A percentile compares a stretch with the other conserved stretches of the same genome.
Evolutionary conservation across 257 asterid genomes (phyloP).

Genomic region (Orobanche coerulescens): DNA sequence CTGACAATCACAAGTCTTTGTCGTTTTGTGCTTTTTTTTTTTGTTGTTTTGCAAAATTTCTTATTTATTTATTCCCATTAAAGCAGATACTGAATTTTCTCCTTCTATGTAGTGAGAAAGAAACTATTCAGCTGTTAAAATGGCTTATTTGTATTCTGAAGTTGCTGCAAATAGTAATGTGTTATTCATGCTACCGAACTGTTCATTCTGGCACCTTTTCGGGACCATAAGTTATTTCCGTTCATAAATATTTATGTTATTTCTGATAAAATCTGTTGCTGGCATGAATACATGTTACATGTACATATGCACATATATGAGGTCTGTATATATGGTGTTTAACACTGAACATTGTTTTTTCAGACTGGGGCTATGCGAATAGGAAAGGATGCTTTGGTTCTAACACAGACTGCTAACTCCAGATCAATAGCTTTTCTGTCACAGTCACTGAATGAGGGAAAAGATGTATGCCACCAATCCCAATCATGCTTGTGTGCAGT

Average conservation of each 20-base stretch:
- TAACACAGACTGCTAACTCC: slow-evolving; percentile 60
- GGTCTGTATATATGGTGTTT: not conserved
- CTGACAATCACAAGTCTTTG: not conserved
- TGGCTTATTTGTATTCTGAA: not conserved
- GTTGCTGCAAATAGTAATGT: slow-evolving; percentile 6
- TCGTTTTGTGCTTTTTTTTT: not conserved
- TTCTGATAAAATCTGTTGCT: not conserved
- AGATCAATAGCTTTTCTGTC: slow-evolving; percentile 82
- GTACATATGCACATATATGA: not conserved
- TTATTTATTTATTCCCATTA: not conserved
- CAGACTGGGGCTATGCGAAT: slow-evolving; percentile 84
- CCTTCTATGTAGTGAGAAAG: not conserved
- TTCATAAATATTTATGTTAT: not conserved
- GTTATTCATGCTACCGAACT: not conserved
- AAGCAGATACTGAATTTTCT: not conserved
- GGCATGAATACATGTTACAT: not conserved
- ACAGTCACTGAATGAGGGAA: slow-evolving; percentile 67
- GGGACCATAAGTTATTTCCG: slow-evolving; percentile 4
- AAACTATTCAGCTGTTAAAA: not conserved
- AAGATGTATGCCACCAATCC: slow-evolving; percentile 39
- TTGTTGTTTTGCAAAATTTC: not conserved
- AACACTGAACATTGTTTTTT: slow-evolving; percentile 16
- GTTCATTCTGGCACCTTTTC: not conserved
- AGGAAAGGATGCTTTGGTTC: slow-evolving; percentile 83
- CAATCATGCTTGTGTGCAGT: not conserved